A percentile compares a stretch with the other conserved stretches of the same genome.
These are phyloP conservation scores for Seminavis robusta DNA, from an alignment of 108 stramenopile genomes.

Conservation along the genomic window DNA sequence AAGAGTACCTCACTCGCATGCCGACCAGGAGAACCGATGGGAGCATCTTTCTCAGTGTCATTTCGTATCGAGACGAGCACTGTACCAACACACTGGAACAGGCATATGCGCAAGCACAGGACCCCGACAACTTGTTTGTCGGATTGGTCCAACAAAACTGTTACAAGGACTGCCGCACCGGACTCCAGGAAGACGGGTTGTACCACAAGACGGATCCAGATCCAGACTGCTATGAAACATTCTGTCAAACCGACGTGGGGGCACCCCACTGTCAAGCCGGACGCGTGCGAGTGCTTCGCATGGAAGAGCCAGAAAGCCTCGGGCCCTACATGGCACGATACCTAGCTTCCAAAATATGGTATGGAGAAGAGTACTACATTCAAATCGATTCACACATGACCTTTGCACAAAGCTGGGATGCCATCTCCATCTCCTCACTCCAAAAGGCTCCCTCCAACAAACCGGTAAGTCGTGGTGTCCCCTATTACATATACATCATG, in stretches of 20 bases:
- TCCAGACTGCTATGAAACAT: too few relatives aligned
- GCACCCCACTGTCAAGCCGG: constrained; percentile 66
- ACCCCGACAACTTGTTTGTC: constrained; percentile 81
- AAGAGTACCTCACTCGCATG: neutral
- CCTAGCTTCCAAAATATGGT: constrained; percentile 84
- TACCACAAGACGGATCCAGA: too few relatives aligned
- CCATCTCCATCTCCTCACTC: constrained; percentile 47
- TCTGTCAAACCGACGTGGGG: too few relatives aligned
- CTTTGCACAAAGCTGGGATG: constrained; percentile 80
- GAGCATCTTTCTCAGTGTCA: constrained; percentile 82
- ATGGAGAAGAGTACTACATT: constrained; percentile 84
- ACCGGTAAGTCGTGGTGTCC: too few relatives aligned
- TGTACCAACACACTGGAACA: constrained; percentile 73
- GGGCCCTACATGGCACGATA: constrained; percentile 91
- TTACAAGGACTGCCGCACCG: too few relatives aligned
- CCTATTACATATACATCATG: too few relatives aligned
- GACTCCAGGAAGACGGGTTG: too few relatives aligned
- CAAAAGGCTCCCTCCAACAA: too few relatives aligned
- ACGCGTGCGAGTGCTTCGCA: constrained; percentile 74
- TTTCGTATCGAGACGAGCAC: constrained; percentile 87
- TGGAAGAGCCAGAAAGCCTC: constrained; percentile 83
- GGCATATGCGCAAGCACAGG: constrained; percentile 70
- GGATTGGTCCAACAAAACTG: constrained; percentile 94
- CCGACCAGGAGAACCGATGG: too few relatives aligned
- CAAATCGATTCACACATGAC: constrained; percentile 87